Evolutionary conservation across 139 green algal genomes (phyloP).

Genomic region (Asterochloris erici): DNA sequence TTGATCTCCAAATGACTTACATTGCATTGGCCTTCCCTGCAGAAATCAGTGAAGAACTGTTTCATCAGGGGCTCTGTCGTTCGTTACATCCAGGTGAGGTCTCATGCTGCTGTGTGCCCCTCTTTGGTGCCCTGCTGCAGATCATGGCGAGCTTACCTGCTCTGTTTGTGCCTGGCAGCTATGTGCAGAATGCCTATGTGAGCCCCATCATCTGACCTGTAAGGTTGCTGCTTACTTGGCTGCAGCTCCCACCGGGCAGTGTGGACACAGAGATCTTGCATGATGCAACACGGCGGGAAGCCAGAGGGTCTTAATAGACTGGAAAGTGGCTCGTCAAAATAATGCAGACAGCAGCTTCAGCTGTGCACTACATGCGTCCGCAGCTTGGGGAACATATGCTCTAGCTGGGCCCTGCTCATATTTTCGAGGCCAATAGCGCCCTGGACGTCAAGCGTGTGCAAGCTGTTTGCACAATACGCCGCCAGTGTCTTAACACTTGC

Average conservation of each 20-base stretch:
- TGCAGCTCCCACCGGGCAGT: constrained; percentile 82
- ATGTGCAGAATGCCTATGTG: not conserved
- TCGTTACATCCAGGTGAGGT: constrained; percentile 80
- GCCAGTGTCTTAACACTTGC: constrained; percentile 12
- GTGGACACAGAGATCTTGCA: constrained; percentile 97
- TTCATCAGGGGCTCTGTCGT: constrained; percentile 98
- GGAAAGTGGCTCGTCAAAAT: not conserved
- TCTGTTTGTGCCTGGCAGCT: not conserved
- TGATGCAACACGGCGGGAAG: constrained; percentile 93
- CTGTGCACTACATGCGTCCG: constrained; percentile 14
- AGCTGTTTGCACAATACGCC: not conserved
- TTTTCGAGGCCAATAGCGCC: constrained; percentile 14
- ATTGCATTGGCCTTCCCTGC: constrained; percentile 10
- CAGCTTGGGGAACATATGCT: not conserved
- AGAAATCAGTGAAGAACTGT: constrained; percentile 94
- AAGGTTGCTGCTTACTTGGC: not conserved
- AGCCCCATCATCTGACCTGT: not conserved
- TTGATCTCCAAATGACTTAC: not conserved
- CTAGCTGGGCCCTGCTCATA: not conserved
- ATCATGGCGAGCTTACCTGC: not conserved
- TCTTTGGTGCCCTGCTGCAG: not conserved
- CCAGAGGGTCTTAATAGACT: constrained; percentile 37
- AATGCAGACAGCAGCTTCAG: not conserved
- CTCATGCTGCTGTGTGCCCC: not conserved
- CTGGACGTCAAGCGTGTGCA: constrained; percentile 24